phyloP scores from a whole-genome alignment of 2,329 filamentous ascomycete species.

The Colletotrichum simmondsii region DNA sequence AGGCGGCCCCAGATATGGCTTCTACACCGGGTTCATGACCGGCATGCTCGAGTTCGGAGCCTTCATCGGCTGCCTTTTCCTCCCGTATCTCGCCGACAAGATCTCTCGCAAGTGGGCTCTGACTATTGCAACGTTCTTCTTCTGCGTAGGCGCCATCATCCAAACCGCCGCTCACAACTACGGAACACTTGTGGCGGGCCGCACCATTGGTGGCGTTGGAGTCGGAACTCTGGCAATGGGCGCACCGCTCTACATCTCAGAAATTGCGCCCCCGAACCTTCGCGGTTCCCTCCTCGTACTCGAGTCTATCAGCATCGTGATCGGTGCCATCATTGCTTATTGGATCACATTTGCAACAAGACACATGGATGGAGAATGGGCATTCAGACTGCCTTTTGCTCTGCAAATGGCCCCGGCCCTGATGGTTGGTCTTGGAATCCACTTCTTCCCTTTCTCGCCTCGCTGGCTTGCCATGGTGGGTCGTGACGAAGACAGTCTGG shows the following conservation, averaged over 20 bases:
- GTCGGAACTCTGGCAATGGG: conserved; percentile 44
- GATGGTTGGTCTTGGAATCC: conserved; percentile 51
- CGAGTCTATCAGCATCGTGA: conserved; percentile 61
- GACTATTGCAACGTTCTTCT: conserved; percentile 49
- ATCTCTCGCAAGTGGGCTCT: conserved; percentile 56
- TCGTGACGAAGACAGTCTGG: conserved; percentile 51
- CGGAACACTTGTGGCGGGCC: conserved; percentile 40
- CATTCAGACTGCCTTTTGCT: conserved; percentile 58
- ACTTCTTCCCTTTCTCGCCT: conserved; percentile 57
- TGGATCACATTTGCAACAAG: conserved; percentile 65
- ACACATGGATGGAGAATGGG: conserved; percentile 51
- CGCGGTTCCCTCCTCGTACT: conserved; percentile 56
- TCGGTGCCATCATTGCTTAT: conserved; percentile 62
- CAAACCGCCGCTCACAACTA: conserved; percentile 42
- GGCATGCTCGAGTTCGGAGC: conserved; percentile 54
- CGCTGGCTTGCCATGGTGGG: conserved; percentile 54
- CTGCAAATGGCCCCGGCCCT: conserved; percentile 56
- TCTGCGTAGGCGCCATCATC: conserved; percentile 54
- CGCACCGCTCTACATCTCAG: conserved; percentile 44
- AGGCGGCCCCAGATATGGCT: conserved; percentile 31
- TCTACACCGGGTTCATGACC: conserved; percentile 53
- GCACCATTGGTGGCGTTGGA: conserved; percentile 43
- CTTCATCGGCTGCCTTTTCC: conserved; percentile 47
- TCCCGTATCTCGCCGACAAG: conserved; percentile 51
- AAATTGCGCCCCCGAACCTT: conserved; percentile 49